A percentile compares a stretch with the other conserved stretches of the same genome.
Evolutionary conservation across 106 monocot species (phyloP).

Genomic region (Acanthochlamys bracteata): DNA sequence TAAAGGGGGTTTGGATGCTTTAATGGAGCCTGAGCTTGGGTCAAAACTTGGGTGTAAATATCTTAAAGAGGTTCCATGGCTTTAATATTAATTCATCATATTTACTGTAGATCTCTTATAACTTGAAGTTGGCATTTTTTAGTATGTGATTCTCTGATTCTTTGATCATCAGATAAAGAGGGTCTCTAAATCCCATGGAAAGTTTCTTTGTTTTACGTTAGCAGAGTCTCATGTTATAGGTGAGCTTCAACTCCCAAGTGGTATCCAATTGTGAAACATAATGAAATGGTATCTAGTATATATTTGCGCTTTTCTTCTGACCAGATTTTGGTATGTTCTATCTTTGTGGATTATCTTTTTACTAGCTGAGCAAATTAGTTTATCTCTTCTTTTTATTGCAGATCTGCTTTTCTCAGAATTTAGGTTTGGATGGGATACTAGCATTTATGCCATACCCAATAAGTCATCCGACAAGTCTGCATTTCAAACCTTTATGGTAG

Average conservation of each 20-base stretch:
- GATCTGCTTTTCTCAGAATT: slow-evolving; percentile 80
- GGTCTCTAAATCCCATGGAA: slow-evolving; percentile 69
- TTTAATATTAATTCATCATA: slow-evolving; percentile 3
- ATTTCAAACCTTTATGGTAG: slow-evolving; percentile 79
- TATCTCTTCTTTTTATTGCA: slow-evolving; percentile 21
- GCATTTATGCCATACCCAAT: slow-evolving; percentile 46
- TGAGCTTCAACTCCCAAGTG: slow-evolving; percentile 16
- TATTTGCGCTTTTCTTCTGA: no score
- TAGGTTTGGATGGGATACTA: slow-evolving; percentile 78
- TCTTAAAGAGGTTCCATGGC: slow-evolving; percentile 67
- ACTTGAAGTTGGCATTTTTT: no score
- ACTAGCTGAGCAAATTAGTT: slow-evolving; percentile 2
- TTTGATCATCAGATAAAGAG: slow-evolving; percentile 58
- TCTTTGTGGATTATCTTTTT: no score
- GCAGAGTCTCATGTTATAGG: slow-evolving; percentile 93
- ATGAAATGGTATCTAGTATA: no score
- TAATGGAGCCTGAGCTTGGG: slow-evolving; percentile 91
- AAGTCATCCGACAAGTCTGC: slow-evolving; percentile 33
- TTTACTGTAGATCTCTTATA: no score
- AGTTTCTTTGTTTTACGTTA: slow-evolving; percentile 78
- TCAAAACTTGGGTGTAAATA: slow-evolving; percentile 67
- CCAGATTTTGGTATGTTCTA: no score
- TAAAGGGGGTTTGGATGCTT: slow-evolving; percentile 93
- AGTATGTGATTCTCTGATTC: neutral
- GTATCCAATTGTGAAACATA: no score